Percentiles rank a stretch among this genome's conserved stretches.
Conservation (phyloP, 179 eudicot species). For the Heliamphora pulchella region DNA sequence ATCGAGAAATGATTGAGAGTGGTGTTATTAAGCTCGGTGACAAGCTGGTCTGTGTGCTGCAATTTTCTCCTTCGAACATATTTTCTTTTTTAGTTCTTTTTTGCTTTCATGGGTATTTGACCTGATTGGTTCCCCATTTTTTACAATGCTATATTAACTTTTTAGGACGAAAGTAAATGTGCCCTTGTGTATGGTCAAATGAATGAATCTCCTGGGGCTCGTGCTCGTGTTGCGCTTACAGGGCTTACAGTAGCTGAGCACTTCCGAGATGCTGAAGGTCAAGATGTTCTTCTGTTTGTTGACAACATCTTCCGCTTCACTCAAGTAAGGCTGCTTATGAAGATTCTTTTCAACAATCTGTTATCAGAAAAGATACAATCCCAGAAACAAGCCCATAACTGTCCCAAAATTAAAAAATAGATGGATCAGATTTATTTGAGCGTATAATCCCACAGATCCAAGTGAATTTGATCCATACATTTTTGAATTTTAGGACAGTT, state of each 20-base stretch:
- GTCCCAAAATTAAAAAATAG: no score
- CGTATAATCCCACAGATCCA: no score
- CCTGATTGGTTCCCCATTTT: background rate
- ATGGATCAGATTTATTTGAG: no score
- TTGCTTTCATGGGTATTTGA: background rate
- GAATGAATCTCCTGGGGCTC: constrained; percentile 95
- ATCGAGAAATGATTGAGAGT: constrained; percentile 87
- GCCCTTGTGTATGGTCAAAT: constrained; percentile 91
- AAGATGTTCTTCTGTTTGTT: constrained; percentile 46
- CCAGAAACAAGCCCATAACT: no score
- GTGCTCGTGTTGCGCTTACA: constrained; percentile 90
- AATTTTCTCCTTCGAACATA: background rate
- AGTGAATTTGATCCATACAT: no score
- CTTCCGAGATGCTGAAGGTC: constrained; percentile 50
- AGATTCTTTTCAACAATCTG: background rate
- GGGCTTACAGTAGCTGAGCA: constrained; percentile 57
- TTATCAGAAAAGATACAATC: no score
- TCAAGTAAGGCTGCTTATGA: constrained; percentile 22
- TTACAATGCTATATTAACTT: background rate
- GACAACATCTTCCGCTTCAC: constrained; percentile 53
- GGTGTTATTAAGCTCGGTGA: constrained; percentile 95
- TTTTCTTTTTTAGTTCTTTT: background rate
- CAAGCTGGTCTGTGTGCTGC: constrained; percentile 40
- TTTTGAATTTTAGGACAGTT: no score
- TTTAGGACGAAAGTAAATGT: constrained; percentile 74